Conservation (phyloP, 2,329 filamentous ascomycete genomes). For the Catunica adiposa region DNA sequence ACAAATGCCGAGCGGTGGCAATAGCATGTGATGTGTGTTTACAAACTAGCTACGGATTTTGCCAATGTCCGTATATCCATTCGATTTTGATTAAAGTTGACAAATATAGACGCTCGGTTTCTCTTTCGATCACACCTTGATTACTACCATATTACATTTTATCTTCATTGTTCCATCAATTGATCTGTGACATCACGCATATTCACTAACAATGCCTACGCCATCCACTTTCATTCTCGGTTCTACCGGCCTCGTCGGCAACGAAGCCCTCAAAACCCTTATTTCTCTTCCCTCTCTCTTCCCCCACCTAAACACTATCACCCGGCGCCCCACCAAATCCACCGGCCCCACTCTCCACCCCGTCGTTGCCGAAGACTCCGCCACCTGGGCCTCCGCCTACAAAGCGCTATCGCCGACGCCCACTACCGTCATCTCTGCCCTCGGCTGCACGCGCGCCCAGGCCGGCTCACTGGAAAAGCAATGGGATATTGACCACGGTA, state of each 20-base stretch:
- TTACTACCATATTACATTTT: too few species aligned
- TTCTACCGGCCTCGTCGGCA: conserved; percentile 53
- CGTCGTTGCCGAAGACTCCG: conserved; percentile 49
- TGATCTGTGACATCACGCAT: not conserved
- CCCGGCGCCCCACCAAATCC: conserved; percentile 45
- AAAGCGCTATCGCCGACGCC: conserved; percentile 37
- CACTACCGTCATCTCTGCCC: conserved; percentile 53
- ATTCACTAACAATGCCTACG: conserved; percentile 21
- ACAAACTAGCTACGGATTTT: too few species aligned
- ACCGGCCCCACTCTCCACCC: conserved; percentile 40
- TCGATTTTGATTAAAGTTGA: too few species aligned
- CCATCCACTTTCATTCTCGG: conserved; percentile 40
- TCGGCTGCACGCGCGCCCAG: conserved; percentile 62
- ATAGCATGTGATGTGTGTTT: too few species aligned
- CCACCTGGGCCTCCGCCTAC: conserved; percentile 50
- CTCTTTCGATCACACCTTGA: too few species aligned
- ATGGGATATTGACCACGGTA: conserved; percentile 73
- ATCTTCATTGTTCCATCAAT: too few species aligned
- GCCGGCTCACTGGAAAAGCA: conserved; percentile 67
- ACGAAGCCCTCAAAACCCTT: conserved; percentile 54
- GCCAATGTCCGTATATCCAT: too few species aligned
- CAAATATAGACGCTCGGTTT: too few species aligned
- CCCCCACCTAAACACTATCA: conserved; percentile 43
- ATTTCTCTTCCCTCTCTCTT: conserved; percentile 32
- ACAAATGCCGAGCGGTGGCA: too few species aligned